phyloP scores from a whole-genome alignment of 495 filamentous ascomycete genomes.

The Venustampulla echinocandica region DNA sequence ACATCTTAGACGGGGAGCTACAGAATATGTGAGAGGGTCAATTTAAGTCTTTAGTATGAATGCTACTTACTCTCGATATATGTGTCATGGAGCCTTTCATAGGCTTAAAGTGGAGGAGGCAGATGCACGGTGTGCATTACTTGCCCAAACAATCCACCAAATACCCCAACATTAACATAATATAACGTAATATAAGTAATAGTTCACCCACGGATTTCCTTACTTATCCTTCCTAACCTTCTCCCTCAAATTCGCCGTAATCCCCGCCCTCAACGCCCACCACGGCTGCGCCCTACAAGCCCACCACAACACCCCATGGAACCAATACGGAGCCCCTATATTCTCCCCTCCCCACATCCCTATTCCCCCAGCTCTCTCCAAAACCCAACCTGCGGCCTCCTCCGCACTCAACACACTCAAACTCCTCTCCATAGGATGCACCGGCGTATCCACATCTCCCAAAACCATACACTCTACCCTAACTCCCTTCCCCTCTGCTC shows the following conservation, averaged over 20 bases:
- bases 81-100: no score
- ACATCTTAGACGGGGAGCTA: no score
- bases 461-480: conserved; percentile 27
- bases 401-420: conserved; percentile 22
- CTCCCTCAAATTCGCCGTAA: neutral
- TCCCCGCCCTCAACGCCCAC: conserved; percentile 1
- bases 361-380: conserved; percentile 25
- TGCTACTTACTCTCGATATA: no score
- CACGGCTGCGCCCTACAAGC: conserved; percentile 1
- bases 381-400: conserved; percentile 21
- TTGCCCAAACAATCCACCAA: no score
- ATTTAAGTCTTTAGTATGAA: no score
- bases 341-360: neutral
- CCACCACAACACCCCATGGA: neutral
- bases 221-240: neutral
- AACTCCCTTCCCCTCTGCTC: conserved; percentile 20
- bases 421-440: conserved; percentile 16
- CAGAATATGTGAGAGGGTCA: no score
- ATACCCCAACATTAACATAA: no score
- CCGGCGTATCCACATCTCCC: conserved; percentile 21
- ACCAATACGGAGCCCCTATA: neutral
- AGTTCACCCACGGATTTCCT: no score
- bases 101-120: no score
- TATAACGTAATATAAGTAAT: no score
- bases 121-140: no score